These are phyloP conservation scores for Ganoderma multipileum DNA, from an alignment of 1,284 basidiomycete species.

Conservation along the genomic window DNA sequence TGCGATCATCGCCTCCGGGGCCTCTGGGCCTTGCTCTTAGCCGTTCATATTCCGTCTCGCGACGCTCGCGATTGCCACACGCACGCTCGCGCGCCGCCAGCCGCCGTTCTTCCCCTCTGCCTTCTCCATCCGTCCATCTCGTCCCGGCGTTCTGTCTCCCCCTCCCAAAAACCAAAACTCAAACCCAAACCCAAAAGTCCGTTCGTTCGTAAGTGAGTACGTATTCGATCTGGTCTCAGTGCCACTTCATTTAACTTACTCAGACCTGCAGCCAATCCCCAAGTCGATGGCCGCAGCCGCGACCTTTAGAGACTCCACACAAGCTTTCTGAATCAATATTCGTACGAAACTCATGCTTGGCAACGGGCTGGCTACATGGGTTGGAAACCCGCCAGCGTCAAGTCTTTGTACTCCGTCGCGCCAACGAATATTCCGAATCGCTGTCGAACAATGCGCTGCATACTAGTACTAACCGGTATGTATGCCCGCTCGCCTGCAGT, in stretches of 20 bases:
- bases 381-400: background rate
- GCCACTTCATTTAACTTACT: background rate
- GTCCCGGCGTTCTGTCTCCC: constrained; percentile 14
- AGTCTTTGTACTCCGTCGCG: background rate
- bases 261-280: background rate
- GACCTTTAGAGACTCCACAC: background rate
- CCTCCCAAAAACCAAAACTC: constrained; percentile 6
- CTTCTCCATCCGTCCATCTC: constrained; percentile 12
- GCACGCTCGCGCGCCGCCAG: background rate
- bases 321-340: background rate
- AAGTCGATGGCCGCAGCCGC: background rate
- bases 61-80: background rate
- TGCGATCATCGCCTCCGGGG: background rate
- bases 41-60: constrained; percentile 3
- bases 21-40: background rate
- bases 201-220: background rate
- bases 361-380: too few relatives aligned
- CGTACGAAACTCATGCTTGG: background rate
- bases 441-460: background rate
- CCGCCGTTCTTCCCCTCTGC: background rate
- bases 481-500: background rate
- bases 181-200: constrained; percentile 2
- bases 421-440: background rate
- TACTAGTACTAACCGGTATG: background rate
- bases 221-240: background rate